Evolutionary conservation across 176 grass and related monocot species (phyloP), one percentile per base, ranked within the genome.

Genomic region (Eleusine coracana): DNA sequence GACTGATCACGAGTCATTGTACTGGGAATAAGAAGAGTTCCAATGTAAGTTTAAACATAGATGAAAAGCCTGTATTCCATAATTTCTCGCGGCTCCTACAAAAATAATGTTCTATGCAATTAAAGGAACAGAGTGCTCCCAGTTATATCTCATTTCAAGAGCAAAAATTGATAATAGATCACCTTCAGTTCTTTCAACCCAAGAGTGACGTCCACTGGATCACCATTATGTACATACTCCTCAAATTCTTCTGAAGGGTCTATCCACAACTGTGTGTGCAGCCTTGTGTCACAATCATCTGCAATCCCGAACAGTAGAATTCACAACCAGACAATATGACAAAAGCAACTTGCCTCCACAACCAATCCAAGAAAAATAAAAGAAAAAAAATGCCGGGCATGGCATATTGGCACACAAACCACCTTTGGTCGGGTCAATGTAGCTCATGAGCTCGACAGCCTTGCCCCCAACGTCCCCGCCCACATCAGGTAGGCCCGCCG

Each of bases 201-300:
- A 80, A 98, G 95, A 48, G 96, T 98, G 70, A 98, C 83, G 80
- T 98, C 96, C 29, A 95, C 96, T 0, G 92, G 89, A 84, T 98
- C 90, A 49, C 96, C 96, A 3, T 73, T 41, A 69, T 98, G 96
- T 3, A 79, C 82, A 78, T 91, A 98, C 81, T 95, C 92, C 76
- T 95, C 46, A 54, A 98, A 98, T 77, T 98, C 96, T 77, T 98
- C 96, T 15, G 39, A 50, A 41, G 92, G 92, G 23, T 98, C 87
- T 28, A 98, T 98, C 96, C 96, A 98, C 48, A 98, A 74, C n/a
- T 98, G 96, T 16, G 96, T 98, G 89, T 98, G 92, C 83, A 98
- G 42, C 72, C 89, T 90, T 8, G 87, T 84, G 80, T 98, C 96
- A 31, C 74, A 95, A 61, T 90, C 82, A 86, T 98, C 96, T 98